These are phyloP conservation scores for Zalerion maritima DNA, from an alignment of 495 filamentous ascomycete species.

Conservation along the genomic window DNA sequence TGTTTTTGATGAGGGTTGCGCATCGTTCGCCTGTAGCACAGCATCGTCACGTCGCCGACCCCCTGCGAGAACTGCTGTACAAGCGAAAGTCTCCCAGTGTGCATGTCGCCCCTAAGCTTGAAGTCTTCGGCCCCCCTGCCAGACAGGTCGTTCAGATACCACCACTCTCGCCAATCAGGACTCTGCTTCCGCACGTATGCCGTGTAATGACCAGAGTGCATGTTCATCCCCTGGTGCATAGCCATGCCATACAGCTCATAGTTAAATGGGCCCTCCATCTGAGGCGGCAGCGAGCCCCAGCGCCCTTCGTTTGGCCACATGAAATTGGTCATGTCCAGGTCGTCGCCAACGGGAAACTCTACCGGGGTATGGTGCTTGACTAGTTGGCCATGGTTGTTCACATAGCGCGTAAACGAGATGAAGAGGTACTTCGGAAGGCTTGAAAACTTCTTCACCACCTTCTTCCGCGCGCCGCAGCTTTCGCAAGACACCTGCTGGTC, in stretches of 20 bases:
- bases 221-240: constrained; percentile 14
- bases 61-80: too few relatives aligned
- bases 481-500: neutral
- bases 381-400: constrained; percentile 3
- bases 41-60: too few relatives aligned
- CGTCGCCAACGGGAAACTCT: constrained; percentile 18
- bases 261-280: constrained; percentile 10
- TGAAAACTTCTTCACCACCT: constrained; percentile 15
- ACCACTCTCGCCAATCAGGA: too few relatives aligned
- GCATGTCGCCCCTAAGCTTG: too few relatives aligned
- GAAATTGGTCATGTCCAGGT: constrained; percentile 26
- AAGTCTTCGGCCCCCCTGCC: too few relatives aligned
- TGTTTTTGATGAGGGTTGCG: too few relatives aligned
- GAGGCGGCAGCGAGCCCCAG: too few relatives aligned
- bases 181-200: constrained; percentile 19
- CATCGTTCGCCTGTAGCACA: too few relatives aligned
- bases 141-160: too few relatives aligned
- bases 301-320: too few relatives aligned
- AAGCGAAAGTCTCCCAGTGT: too few relatives aligned
- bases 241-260: constrained; percentile 35
- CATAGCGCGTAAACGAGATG: constrained; percentile 17
- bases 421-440: constrained; percentile 21
- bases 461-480: too few relatives aligned
- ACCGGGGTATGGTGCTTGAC: constrained; percentile 16
- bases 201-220: constrained; percentile 30